Evolutionary conservation across 2,329 filamentous ascomycete genomes (phyloP).

Genomic region (Atkinsonella texensis): DNA sequence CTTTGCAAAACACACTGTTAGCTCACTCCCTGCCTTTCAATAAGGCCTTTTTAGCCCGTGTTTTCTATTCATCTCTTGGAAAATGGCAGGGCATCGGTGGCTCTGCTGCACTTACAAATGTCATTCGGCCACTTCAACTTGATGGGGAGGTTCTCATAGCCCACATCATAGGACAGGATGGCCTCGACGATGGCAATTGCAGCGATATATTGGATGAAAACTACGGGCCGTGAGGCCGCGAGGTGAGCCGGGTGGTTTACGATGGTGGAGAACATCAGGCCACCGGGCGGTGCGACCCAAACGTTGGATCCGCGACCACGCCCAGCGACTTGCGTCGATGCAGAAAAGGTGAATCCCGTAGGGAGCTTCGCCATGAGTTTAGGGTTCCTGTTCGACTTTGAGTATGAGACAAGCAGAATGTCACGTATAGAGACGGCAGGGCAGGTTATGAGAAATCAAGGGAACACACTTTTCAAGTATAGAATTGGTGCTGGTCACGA

Average conservation of each 20-base stretch:
- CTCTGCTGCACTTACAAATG: constrained; percentile 46
- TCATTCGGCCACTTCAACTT: constrained; percentile 98
- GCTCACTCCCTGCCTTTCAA: neutral
- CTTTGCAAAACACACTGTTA: constrained; percentile 20
- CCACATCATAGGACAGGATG: constrained; percentile 64
- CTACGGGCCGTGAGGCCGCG: constrained; percentile 61
- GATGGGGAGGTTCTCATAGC: constrained; percentile 64
- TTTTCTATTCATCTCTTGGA: too few species aligned
- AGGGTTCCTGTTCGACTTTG: constrained; percentile 47
- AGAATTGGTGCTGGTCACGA: constrained; percentile 88
- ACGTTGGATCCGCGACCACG: constrained; percentile 85
- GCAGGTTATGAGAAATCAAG: too few species aligned
- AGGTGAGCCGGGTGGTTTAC: constrained; percentile 72
- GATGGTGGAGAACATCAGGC: constrained; percentile 77
- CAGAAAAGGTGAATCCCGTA: constrained; percentile 75
- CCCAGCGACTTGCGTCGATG: constrained; percentile 78
- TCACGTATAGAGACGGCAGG: too few species aligned
- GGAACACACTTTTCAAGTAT: constrained; percentile 71
- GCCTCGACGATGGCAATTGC: constrained; percentile 80
- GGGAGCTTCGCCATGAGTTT: constrained; percentile 65
- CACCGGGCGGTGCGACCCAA: constrained; percentile 84
- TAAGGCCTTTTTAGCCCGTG: too few species aligned
- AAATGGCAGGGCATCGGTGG: neutral
- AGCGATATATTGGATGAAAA: constrained; percentile 89
- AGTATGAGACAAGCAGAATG: too few species aligned